These are phyloP conservation scores for Brassica nigra DNA, from an alignment of 345 rosid species.

Conservation along the genomic window DNA sequence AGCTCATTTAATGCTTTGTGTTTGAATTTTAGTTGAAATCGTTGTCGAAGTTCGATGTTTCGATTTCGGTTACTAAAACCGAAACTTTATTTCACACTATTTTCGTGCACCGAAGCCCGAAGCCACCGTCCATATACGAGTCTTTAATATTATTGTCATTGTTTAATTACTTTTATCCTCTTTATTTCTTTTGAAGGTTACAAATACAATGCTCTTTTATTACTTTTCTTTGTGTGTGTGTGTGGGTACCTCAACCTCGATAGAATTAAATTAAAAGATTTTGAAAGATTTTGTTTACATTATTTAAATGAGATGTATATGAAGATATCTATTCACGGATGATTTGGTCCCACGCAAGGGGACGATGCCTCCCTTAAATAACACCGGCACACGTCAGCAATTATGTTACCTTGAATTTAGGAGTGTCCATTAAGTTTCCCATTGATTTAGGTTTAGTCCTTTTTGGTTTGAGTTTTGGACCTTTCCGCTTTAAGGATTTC, in stretches of 20 bases:
- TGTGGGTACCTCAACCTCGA: slow-evolving; percentile 19
- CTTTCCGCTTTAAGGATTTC: neutral
- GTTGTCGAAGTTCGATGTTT: slow-evolving; percentile 45
- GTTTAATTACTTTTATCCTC: neutral
- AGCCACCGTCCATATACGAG: slow-evolving; percentile 40
- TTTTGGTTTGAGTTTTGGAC: neutral
- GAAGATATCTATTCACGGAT: neutral
- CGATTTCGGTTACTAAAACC: slow-evolving; percentile 32
- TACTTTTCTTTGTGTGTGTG: neutral
- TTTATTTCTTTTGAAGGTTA: slow-evolving; percentile 27
- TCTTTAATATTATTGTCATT: slow-evolving; percentile 18
- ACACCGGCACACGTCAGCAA: neutral
- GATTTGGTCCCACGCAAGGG: neutral
- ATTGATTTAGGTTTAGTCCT: neutral
- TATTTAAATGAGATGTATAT: neutral
- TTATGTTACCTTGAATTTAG: neutral
- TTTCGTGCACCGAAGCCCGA: slow-evolving; percentile 35
- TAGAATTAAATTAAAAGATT: slow-evolving; percentile 36
- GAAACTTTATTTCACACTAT: slow-evolving; percentile 24
- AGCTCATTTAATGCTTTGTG: slow-evolving; percentile 37
- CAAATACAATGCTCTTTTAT: neutral
- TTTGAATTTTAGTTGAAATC: slow-evolving; percentile 24
- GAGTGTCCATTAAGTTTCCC: neutral
- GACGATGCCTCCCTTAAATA: neutral
- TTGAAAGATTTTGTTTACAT: slow-evolving; percentile 33